These are phyloP conservation scores for Starmerella gropengiesseri DNA, from an alignment of 805 yeast genomes.

Conservation along the genomic window DNA sequence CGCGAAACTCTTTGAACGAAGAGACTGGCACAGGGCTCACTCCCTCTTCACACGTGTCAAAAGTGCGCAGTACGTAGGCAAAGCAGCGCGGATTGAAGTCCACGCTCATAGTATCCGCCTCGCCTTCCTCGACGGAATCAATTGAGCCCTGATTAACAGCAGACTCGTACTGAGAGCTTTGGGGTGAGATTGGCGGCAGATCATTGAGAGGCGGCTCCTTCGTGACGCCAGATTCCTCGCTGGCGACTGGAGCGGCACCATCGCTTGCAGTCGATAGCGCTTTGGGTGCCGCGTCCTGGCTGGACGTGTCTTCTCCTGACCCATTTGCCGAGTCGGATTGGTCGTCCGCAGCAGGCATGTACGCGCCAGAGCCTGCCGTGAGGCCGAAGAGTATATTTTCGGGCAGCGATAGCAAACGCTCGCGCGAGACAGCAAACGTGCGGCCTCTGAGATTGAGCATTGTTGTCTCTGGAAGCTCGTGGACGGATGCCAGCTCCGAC, in stretches of 20 bases:
- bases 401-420: slow-evolving; percentile 82
- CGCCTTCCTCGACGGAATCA: slow-evolving; percentile 5
- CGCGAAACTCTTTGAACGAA: slow-evolving; percentile 14
- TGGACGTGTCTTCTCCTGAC: not conserved
- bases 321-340: slow-evolving; percentile 51
- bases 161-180: slow-evolving; percentile 1
- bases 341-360: slow-evolving; percentile 45
- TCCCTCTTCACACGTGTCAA: slow-evolving; percentile 55
- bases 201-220: slow-evolving; percentile 13
- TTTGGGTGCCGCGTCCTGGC: no score
- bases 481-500: slow-evolving; percentile 9
- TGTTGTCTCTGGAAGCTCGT: slow-evolving; percentile 29
- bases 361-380: slow-evolving; percentile 5
- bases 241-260: no score
- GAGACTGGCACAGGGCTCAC: slow-evolving; percentile 16
- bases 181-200: slow-evolving; percentile 7
- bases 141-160: slow-evolving; percentile 1
- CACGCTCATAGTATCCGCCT: slow-evolving; percentile 33
- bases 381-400: slow-evolving; percentile 78
- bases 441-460: slow-evolving; percentile 68
- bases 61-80: slow-evolving; percentile 64
- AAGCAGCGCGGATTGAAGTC: slow-evolving; percentile 83
- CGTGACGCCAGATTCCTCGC: no score
- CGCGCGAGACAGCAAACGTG: slow-evolving; percentile 67
- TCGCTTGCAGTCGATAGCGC: no score